phyloP scores from a whole-genome alignment of 2,329 filamentous ascomycete species.

The Calonectria leucothoes region DNA sequence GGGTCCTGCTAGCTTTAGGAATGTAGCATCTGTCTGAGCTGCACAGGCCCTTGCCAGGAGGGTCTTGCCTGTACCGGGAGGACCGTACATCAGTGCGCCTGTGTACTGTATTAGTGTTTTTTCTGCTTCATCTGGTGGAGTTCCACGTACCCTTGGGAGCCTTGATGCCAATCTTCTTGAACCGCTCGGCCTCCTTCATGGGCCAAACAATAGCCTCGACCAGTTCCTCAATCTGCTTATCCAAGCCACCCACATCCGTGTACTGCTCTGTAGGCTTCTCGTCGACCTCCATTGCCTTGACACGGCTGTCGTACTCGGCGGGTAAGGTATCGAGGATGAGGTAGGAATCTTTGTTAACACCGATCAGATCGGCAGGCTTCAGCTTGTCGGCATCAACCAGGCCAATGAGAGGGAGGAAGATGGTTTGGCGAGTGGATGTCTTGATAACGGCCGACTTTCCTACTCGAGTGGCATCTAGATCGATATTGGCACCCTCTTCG shows the following conservation, averaged over 20 bases:
- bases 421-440: constrained; percentile 97
- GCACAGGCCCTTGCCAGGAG: constrained; percentile 95
- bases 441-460: constrained; percentile 99
- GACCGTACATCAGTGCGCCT: constrained; percentile 99
- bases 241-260: constrained; percentile 94
- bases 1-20: constrained; percentile 96
- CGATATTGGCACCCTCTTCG: constrained; percentile 98
- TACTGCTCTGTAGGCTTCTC: constrained; percentile 99
- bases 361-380: constrained; percentile 95
- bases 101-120: constrained; percentile 92
- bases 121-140: constrained; percentile 61
- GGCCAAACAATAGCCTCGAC: constrained; percentile 99
- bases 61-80: constrained; percentile 90
- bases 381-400: constrained; percentile 95
- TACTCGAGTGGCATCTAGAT: constrained; percentile 94
- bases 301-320: constrained; percentile 97
- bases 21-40: constrained; percentile 97
- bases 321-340: constrained; percentile 96
- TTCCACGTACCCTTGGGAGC: constrained; percentile 86
- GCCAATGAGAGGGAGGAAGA: constrained; percentile 97
- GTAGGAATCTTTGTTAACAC: constrained; percentile 99
- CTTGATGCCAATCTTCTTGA: constrained; percentile 99
- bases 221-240: constrained; percentile 99
- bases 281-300: constrained; percentile 99
- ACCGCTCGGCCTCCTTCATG: constrained; percentile 99